Base-by-base conservation (phyloP, 2,329 filamentous ascomycete genomes). In the Neonectria magnoliae region DNA sequence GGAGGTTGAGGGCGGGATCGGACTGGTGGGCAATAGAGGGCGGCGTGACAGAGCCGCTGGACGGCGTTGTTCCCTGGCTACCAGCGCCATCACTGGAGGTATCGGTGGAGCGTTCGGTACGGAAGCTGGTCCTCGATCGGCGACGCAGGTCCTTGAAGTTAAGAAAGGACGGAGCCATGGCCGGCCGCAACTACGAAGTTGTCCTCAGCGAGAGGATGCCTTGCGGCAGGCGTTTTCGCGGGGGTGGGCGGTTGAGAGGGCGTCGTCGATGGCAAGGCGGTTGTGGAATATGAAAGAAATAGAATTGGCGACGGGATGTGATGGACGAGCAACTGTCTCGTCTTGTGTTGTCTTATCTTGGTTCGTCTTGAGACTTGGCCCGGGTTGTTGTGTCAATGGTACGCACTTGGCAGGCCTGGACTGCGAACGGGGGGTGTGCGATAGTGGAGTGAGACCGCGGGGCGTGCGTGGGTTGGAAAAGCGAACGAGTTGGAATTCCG, bases 101-200 rank as follows among this genome's bases (percentile, higher is more conserved):
- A 72, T 91, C 88, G 52, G 85, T 88, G 44, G 88, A 88, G 66
- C 83, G 85, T 44, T 87, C 86, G 52, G 88, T 90, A 64, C 87
- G 88, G 80, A 94, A 91, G 82, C 90, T 94, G 65, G 90, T 87
- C 78, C 85, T 90, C 61, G 92, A 96, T 72, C 91, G 90, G 72
- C 93, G 88, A 72, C 93, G 91, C 61, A 97, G 81, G 75, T 91
- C 89, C 79, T 89, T 93, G 73, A 87, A 79, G 70, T 79, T 86
- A 66, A 96, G 85, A 76, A 97, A 93, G 47, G 90, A 81, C 36
- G 87, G 85, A 60, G 86, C 82, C 87, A 89, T 89, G 69, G 68
- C 67, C 70, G 69, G 64, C 68, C 56, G 64, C 70, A 58, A 71
- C 58, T 68, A 56, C 60, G 60, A 66, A 41, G 62, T 63, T 71